Evolutionary conservation across 2,329 filamentous ascomycete genomes (phyloP), one percentile per base, ranked within the genome.

Genomic region (Elsinoe australis): DNA sequence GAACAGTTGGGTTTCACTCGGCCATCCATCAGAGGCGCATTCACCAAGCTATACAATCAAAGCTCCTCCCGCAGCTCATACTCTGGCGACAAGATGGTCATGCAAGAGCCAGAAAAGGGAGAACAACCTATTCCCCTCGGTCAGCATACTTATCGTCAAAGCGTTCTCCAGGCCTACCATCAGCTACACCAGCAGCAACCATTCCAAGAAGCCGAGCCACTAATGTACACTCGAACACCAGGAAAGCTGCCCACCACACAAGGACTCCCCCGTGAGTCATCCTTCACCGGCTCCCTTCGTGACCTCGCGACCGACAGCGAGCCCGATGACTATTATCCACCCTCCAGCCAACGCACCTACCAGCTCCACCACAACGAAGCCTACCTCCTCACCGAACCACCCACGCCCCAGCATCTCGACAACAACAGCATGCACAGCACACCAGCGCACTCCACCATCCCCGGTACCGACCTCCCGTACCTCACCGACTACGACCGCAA

Each of bases 401-500:
- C 39, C 4, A 44, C 39, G 5, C 39, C 39, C 12, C 39, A 44
- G 8, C 24, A 31, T 21, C 39, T 44, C 5, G 39, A 44, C n/a
- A 15, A 17, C 15, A 14, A 26, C 6, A 44, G 24, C 26, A 3
- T 32, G 12, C 26, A 32, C n/a, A 24, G 21, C 5, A 32, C 39
- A 5, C 36, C 36, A 6, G 7, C 18, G 10, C 3, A n/a, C 22
- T 15, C 28, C 6, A 28, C 39, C 24, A 18, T 15, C 10, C 14
- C 24, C 12, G 7, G 26, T 29, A 29, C 26, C 26, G 12, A 29
- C 12, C 6, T 12, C 39, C 14, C 24, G 7, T n/a, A 32, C 18
- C 26, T 44, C 6, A 28, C 24, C 39, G 24, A 31, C 26, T 44
- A 44, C 28, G 62, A 65, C 18, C 58, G 66, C 21, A 62, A 65